A percentile compares a stretch with the other conserved stretches of the same genome.
Evolutionary conservation across 345 rosid species (phyloP).

Genomic region (Ceriops tagal): DNA sequence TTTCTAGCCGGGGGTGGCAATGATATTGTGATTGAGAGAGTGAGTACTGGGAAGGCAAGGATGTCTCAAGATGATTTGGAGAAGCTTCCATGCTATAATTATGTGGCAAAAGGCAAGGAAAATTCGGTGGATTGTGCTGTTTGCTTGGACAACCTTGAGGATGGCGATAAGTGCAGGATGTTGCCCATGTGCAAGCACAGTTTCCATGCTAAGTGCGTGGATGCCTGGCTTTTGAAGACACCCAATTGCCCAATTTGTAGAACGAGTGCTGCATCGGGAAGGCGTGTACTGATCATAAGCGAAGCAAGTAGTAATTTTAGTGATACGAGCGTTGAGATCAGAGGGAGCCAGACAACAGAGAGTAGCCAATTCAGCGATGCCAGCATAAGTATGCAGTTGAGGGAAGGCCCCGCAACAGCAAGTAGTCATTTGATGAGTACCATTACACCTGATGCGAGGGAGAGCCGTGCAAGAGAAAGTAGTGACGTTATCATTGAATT

Average conservation of each 20-base stretch:
- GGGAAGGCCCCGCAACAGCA: not conserved
- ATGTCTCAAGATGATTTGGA: constrained; percentile 46
- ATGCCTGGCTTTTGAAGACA: constrained; percentile 51
- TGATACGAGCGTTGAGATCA: constrained; percentile 17
- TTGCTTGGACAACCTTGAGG: constrained; percentile 51
- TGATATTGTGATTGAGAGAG: constrained; percentile 1
- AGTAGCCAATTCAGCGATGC: constrained; percentile 14
- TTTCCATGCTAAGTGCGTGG: constrained; percentile 54
- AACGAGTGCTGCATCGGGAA: constrained; percentile 31
- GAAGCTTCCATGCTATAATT: constrained; percentile 55
- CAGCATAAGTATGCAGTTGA: constrained; percentile 2
- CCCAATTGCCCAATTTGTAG: constrained; percentile 59
- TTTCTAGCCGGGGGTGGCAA: constrained; percentile 17
- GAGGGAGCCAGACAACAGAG: not conserved
- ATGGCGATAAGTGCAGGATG: constrained; percentile 54
- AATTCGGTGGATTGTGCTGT: constrained; percentile 47
- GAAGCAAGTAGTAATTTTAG: constrained; percentile 23
- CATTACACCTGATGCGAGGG: not conserved
- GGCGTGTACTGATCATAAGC: constrained; percentile 7
- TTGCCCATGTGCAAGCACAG: constrained; percentile 51
- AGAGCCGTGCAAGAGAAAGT: not conserved
- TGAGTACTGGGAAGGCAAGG: constrained; percentile 7
- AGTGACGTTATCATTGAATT: not conserved
- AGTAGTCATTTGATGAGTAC: not conserved
- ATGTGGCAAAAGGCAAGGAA: constrained; percentile 30